Base-by-base conservation (phyloP, 805 yeast species). In the Zygosaccharomyces kombuchaensis region DNA sequence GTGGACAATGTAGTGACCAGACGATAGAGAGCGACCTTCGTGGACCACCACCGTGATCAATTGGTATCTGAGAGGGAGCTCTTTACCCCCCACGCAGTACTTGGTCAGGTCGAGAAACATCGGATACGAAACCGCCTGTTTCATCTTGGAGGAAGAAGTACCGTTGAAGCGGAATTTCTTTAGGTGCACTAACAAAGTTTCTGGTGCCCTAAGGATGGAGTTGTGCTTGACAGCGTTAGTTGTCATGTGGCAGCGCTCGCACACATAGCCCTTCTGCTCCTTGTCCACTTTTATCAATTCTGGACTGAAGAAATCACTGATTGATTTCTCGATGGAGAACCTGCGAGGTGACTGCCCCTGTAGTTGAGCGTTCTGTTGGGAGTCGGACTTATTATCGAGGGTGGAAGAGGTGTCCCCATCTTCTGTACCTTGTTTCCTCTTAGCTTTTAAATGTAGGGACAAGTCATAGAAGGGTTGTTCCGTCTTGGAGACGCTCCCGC, bases 381-480 rank as follows among this genome's bases (percentile, higher is more conserved):
- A 14, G 16, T 46, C 17, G 9, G 10, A 7, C 23, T 36, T 36
- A 31, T 13, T 25, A 13, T 19, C 16, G 14, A 14, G 37, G 13
- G 34, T 22, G n/a, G 14, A 12, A 30, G 27, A 19, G 17, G 9
- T 6, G 10, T 19, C 34, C 5, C 10, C 22, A 8, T 31, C 26
- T n/a, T 23, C 32, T 22, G 12, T 32, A 16, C 36, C 32, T 19
- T 34, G 44, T 55, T 69, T 79, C 54, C 71, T 78, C 51, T 66
- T 67, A 40, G 74, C 73, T 40, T 78, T 79, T 51, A 93, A 72
- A 40, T 93, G 90, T 40, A 93, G 74, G 6, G 96, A 85, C 46
- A 93, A 72, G 68, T 93, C 99, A 63, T 90, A 90, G 59, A 93
- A 86, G 59, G 93, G 96, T 67, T 93, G 99, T 53, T 82, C 81